Evolutionary conservation across 163 green algal species (phyloP), one percentile per base, ranked within the genome.

Genomic region (Prototheca stagnorum): DNA sequence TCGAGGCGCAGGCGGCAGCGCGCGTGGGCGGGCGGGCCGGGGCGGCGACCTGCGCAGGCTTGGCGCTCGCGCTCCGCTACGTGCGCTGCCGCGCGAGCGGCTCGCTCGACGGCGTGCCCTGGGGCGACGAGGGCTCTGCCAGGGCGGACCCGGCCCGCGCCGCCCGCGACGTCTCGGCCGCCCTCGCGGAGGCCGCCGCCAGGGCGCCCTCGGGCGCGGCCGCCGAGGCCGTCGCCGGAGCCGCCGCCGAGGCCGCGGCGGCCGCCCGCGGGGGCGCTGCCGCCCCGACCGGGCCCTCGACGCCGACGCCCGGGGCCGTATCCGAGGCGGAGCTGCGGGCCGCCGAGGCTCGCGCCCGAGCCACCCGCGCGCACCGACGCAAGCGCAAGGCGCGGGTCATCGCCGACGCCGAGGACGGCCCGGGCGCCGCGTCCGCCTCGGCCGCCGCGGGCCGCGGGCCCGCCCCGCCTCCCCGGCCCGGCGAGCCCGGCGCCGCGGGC

Each of bases 361-460:
- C n/a, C n/a, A n/a, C n/a, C n/a, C n/a, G n/a, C n/a, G n/a, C n/a
- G n/a, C n/a, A n/a, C n/a, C n/a, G n/a, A n/a, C n/a, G n/a, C n/a
- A n/a, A n/a, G n/a, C n/a, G n/a, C n/a, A n/a, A n/a, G n/a, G n/a
- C n/a, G n/a, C n/a, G n/a, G n/a, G n/a, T n/a, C n/a, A n/a, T n/a
- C n/a, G n/a, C n/a, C n/a, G n/a, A n/a, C n/a, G n/a, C n/a, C n/a
- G n/a, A n/a, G n/a, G n/a, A n/a, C n/a, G n/a, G n/a, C n/a, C n/a
- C n/a, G n/a, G n/a, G n/a, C n/a, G n/a, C n/a, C n/a, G n/a, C n/a
- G 11, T 74, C 61, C 49, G 64, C 64, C 39, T 61, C 71, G 50
- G 51, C 63, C 14, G 61, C 65, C 36, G 71, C 61, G 65, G 36
- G 68, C 46, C 53, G 44, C 27, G 44, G 22, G 20, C 58, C 61